Conservation (phyloP, 441 rosid genomes). For the Brassica hybrid region DNA sequence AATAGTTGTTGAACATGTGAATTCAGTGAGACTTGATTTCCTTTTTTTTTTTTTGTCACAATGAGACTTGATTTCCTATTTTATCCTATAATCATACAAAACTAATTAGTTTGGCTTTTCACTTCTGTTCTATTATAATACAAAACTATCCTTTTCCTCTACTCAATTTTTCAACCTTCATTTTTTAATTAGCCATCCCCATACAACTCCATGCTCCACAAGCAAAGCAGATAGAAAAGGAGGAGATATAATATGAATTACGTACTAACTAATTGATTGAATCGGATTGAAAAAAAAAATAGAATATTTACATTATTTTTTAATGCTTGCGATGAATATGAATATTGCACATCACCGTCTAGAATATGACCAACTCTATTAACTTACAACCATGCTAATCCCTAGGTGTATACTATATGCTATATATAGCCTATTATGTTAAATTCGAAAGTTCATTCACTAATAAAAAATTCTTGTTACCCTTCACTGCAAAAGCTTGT, state of each 20-base stretch:
- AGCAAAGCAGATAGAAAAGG: constrained; percentile 9
- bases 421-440: neutral
- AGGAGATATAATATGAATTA: constrained; percentile 9
- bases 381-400: constrained; percentile 2
- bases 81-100: constrained; percentile 3
- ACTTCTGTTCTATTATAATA: neutral
- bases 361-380: constrained; percentile 17
- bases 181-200: constrained; percentile 12
- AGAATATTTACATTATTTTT: neutral
- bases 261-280: neutral
- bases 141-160: neutral
- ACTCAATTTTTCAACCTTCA: constrained; percentile 4
- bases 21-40: constrained; percentile 21
- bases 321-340: constrained; percentile 16
- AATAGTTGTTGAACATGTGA: constrained; percentile 39
- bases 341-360: constrained; percentile 28
- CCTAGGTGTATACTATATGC: neutral
- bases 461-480: neutral
- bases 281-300: too few relatives aligned
- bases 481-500: neutral
- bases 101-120: neutral
- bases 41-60: too few relatives aligned
- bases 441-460: neutral
- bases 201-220: neutral
- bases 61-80: constrained; percentile 17